Evolutionary conservation across 352 stramenopile genomes (phyloP), one percentile per base, ranked within the genome.

Genomic region (Phytopythium mirpurense): DNA sequence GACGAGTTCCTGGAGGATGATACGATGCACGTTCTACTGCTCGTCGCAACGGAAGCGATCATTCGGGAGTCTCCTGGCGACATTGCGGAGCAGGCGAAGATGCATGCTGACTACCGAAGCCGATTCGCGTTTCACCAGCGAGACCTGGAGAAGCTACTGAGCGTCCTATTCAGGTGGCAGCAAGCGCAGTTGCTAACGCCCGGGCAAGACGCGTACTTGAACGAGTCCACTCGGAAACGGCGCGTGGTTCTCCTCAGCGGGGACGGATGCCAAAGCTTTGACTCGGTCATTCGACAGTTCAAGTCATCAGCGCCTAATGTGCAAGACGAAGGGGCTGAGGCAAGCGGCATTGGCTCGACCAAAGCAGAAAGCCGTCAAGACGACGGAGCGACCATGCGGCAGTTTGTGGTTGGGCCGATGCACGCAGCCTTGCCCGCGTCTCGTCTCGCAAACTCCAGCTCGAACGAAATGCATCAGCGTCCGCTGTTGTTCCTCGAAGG

Each of bases 31-130:
- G 50, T 50, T 3, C 29, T 85, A 8, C 37, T 81, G 2, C n/a
- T 88, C 15, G 45, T 83, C 19, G 70, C 62, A 0, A 58, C 49
- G 3, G 58, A 72, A 9, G 26, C 70, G 5, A 51, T 86, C 1
- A 21, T 86, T 16, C 68, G 80, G 37, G 68, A 88, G n/a, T 79
- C 70, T 18, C 40, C 73, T 0, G 69, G 80, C 61, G 65, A 80
- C 26, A 56, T 67, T 8, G 48, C 67, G 7, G 78, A 80, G 44
- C 83, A 74, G 35, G 70, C 74, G 10, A 62, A 58, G 18, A 62
- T 74, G 18, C 51, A 81, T 29, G 19, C 15, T 2, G 24, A 19
- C 2, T 82, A 70, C 37, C 59, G 54, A 4, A 29, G 44, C 12
- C 81, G 60, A n/a, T 69, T 88, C 35, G 60, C 56, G 0, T 88